These are phyloP conservation scores for Suillus spraguei DNA, from an alignment of 768 basidiomycete species.

Conservation along the genomic window DNA sequence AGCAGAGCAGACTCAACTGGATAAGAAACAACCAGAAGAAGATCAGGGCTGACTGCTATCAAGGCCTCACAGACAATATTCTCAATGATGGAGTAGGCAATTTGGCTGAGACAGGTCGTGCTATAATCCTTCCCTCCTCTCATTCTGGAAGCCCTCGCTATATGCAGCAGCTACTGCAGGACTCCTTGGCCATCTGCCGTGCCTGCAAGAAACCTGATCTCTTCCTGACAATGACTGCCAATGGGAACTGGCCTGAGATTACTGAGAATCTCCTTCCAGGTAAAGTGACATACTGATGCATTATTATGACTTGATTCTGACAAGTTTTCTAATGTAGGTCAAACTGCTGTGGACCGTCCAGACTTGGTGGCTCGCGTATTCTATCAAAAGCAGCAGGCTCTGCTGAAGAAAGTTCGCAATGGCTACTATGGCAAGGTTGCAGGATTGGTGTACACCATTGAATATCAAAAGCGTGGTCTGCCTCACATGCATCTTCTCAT, in stretches of 20 bases:
- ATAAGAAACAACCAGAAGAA: slow-evolving; percentile 35
- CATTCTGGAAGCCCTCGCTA: slow-evolving; percentile 42
- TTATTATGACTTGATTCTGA: not conserved
- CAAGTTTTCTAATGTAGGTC: slow-evolving; percentile 17
- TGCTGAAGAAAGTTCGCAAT: slow-evolving; percentile 40
- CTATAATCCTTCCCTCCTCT: slow-evolving; percentile 43
- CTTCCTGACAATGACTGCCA: slow-evolving; percentile 14
- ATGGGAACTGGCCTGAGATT: no score
- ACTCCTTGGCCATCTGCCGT: slow-evolving; percentile 48
- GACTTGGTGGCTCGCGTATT: slow-evolving; percentile 52
- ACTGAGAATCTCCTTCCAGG: slow-evolving; percentile 33
- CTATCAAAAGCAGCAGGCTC: slow-evolving; percentile 39
- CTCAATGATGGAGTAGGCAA: slow-evolving; percentile 27
- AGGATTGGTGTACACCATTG: slow-evolving; percentile 52
- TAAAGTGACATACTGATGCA: not conserved
- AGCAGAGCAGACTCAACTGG: slow-evolving; percentile 20
- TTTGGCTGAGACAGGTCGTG: slow-evolving; percentile 32
- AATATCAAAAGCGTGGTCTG: slow-evolving; percentile 60
- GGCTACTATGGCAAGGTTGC: slow-evolving; percentile 44
- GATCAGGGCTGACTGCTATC: slow-evolving; percentile 38
- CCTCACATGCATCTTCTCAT: slow-evolving; percentile 57
- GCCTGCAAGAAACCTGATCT: slow-evolving; percentile 20
- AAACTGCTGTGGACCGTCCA: slow-evolving; percentile 45
- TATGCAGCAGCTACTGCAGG: slow-evolving; percentile 47
- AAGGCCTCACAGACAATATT: slow-evolving; percentile 37